These are phyloP conservation scores for Blastocystis sp. DNA, from an alignment of 352 stramenopile species.

Conservation along the genomic window DNA sequence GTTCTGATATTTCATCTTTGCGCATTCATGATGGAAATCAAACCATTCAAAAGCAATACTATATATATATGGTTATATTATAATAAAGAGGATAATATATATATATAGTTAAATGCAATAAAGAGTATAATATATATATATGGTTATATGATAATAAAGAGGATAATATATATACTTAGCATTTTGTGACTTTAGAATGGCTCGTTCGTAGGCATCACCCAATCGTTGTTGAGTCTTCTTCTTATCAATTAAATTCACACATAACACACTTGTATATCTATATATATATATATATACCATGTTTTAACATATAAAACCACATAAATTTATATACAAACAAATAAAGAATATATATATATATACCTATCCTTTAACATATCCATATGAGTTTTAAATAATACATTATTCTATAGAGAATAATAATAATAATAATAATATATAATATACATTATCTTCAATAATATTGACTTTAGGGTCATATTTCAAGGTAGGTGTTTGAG, in stretches of 20 bases:
- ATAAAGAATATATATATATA: too few species aligned
- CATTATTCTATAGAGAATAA: neutral
- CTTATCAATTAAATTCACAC: conserved; percentile 80
- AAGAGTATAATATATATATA: too few species aligned
- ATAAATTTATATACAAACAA: too few species aligned
- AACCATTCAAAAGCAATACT: conserved; percentile 67
- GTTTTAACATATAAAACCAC: neutral
- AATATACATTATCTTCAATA: conserved; percentile 44
- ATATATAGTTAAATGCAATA: conserved; percentile 7
- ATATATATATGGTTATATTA: neutral
- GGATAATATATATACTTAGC: conserved; percentile 20
- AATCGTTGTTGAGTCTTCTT: conserved; percentile 69
- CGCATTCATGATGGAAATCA: conserved; percentile 84
- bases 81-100: neutral
- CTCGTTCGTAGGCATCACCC: conserved; percentile 60
- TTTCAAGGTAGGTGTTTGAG: conserved; percentile 61
- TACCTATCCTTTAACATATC: conserved; percentile 40
- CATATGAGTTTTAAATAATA: conserved; percentile 44
- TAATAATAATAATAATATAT: too few species aligned
- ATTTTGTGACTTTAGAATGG: conserved; percentile 45
- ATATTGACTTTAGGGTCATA: conserved; percentile 70
- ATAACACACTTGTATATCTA: conserved; percentile 56
- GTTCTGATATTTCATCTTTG: conserved; percentile 70
- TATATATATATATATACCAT: too few species aligned
- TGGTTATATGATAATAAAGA: too few species aligned